Conservation (phyloP, 371 early-diverging fungal species). For the Mortierella sp. region DNA sequence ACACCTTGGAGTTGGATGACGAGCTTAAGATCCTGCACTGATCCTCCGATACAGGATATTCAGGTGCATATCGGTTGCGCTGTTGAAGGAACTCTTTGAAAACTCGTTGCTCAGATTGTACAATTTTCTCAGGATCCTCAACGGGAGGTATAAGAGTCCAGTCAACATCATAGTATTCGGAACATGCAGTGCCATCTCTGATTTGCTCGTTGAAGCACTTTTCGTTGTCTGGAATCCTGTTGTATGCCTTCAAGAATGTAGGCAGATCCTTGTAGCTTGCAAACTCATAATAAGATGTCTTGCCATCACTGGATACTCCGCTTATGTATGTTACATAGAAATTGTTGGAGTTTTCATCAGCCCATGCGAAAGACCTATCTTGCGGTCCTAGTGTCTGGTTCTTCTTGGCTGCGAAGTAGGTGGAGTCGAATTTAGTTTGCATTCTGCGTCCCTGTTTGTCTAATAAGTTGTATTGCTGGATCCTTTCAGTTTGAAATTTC, state of each 20-base stretch:
- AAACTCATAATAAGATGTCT: constrained; percentile 8
- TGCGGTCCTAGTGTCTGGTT: constrained; percentile 1
- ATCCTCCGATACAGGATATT: constrained; percentile 9
- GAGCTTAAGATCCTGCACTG: constrained; percentile 11
- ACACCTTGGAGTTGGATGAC: constrained; percentile 8
- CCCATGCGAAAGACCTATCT: constrained; percentile 1
- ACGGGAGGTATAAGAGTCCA: background rate
- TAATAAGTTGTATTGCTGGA: too few species aligned
- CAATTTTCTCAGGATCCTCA: constrained; percentile 7
- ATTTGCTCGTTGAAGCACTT: constrained; percentile 8
- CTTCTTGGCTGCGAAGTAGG: constrained; percentile 14
- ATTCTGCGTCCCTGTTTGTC: too few species aligned
- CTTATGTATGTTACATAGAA: constrained; percentile 7
- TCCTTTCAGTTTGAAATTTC: too few species aligned
- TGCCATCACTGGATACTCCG: background rate
- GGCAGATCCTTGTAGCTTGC: constrained; percentile 13
- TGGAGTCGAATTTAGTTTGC: constrained; percentile 7
- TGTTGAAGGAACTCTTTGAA: constrained; percentile 1
- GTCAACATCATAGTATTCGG: constrained; percentile 20
- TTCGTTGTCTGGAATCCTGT: background rate
- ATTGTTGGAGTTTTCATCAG: constrained; percentile 7
- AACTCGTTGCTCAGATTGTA: constrained; percentile 6
- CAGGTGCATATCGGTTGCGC: constrained; percentile 7
- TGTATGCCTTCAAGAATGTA: constrained; percentile 3
- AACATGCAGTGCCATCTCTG: constrained; percentile 6